A percentile compares a stretch with the other conserved stretches of the same genome.
These are phyloP conservation scores for Penicillium daleae DNA, from an alignment of 495 filamentous ascomycete genomes.

Conservation along the genomic window DNA sequence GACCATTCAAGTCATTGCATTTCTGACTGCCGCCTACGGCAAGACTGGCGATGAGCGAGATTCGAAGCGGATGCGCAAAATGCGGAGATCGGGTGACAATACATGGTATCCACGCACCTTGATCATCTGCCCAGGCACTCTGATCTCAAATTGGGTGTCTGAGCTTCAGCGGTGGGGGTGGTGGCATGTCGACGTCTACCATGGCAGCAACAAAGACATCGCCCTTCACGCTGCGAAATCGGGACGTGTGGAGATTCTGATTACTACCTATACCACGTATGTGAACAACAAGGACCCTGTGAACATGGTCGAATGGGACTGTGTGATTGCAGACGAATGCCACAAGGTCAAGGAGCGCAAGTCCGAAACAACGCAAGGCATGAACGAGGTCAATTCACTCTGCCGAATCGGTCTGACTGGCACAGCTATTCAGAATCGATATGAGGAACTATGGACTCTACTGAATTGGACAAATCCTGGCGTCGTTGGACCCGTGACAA, in stretches of 20 bases:
- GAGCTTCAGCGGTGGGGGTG: slow-evolving; percentile 91
- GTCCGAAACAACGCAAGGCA: slow-evolving; percentile 78
- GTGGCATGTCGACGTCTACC: slow-evolving; percentile 87
- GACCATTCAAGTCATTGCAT: slow-evolving; percentile 95
- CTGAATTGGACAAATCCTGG: slow-evolving; percentile 98
- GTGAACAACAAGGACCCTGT: slow-evolving; percentile 71
- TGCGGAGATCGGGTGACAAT: slow-evolving; percentile 58
- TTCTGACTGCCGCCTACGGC: slow-evolving; percentile 89
- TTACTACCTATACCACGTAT: slow-evolving; percentile 93
- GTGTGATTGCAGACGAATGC: slow-evolving; percentile 96
- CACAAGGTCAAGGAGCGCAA: slow-evolving; percentile 83
- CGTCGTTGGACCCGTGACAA: slow-evolving; percentile 72
- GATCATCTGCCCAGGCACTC: slow-evolving; percentile 83
- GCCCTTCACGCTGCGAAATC: slow-evolving; percentile 73
- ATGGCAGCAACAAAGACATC: slow-evolving; percentile 73
- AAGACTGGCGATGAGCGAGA: slow-evolving; percentile 94
- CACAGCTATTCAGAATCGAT: slow-evolving; percentile 97
- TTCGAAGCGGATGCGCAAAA: slow-evolving; percentile 87
- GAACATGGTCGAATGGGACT: slow-evolving; percentile 92
- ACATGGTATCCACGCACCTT: slow-evolving; percentile 86
- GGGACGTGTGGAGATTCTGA: slow-evolving; percentile 82
- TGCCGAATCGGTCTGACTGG: slow-evolving; percentile 94
- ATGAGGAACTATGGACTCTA: slow-evolving; percentile 95
- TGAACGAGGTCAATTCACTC: slow-evolving; percentile 91
- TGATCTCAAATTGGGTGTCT: slow-evolving; percentile 89